Evolutionary conservation across 2,329 filamentous ascomycete species (phyloP), one percentile per base, ranked within the genome.

Genomic region (Cercospora sp.): DNA sequence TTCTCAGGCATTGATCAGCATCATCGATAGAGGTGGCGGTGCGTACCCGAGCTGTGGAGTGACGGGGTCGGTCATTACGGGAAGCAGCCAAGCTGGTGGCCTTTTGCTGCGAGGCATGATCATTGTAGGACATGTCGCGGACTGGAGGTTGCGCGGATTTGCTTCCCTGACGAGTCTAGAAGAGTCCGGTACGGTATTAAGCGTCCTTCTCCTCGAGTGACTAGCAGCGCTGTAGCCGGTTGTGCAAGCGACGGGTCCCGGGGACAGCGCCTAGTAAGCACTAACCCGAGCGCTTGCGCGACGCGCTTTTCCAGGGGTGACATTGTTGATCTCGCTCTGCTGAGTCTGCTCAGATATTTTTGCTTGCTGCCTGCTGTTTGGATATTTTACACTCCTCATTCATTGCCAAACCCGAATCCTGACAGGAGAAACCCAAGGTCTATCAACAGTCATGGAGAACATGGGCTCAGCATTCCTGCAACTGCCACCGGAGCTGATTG

Each of bases 401-500:
- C 53, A 58, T 51, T 13, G 45, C 45, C 37, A n/a, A 40, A 28
- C 58, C 32, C 5, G 21, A 45, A 26, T 61, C 58, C 40, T 28
- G 58, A 43, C 18, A 18, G n/a, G 32, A 37, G 30, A 21, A 60
- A 37, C 34, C 6, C 32, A 21, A 61, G 58, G 12, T 37, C 18
- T 24, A 63, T n/a, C n/a, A 45, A 45, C 53, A 32, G 16, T 58
- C 53, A 58, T 32, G 26, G 26, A 58, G 13, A 51, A 16, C 24
- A 58, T 64, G 62, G 28, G 28, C 13, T 43, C 30, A 51, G 24
- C 49, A 24, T 84, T 98, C 53, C 98, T 99, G 94, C 85, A 93
- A 70, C 85, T 99, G 16, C 83, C 91, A 0, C 85, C 88, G 1
- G 94, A 97, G 79, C 97, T 93, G 0, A 92, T 91, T 73, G 86